A percentile compares a stretch with the other conserved stretches of the same genome.
Conservation (phyloP, 257 asterid genomes). For the Nicotiana tabacum region DNA sequence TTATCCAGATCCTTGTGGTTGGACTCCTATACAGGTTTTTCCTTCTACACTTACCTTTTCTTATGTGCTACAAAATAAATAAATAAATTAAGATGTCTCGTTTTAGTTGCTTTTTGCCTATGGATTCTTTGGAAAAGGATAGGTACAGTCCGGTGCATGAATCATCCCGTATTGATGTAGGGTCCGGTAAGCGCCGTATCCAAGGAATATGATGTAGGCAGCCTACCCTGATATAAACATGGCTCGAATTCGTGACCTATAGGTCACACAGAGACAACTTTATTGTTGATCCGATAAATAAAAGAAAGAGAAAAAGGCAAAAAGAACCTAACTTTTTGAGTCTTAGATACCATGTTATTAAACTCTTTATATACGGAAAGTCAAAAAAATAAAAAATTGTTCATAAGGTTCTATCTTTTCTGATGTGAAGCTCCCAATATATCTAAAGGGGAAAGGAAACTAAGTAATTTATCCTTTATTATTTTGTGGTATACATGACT, state of each 20-base stretch:
- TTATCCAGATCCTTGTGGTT: slow-evolving; percentile 99
- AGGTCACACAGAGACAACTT: too few relatives aligned
- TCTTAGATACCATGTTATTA: background rate
- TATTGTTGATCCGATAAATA: too few relatives aligned
- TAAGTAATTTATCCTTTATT: background rate
- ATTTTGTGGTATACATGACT: background rate
- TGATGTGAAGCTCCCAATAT: background rate
- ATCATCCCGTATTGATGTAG: rapidly evolving
- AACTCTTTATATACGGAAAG: background rate
- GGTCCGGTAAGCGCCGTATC: too few relatives aligned
- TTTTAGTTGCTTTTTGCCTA: background rate
- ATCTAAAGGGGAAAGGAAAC: background rate
- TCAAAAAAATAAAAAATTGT: background rate
- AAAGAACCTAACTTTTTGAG: background rate
- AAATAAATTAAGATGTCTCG: background rate
- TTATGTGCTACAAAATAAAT: too few relatives aligned
- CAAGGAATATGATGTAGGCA: too few relatives aligned
- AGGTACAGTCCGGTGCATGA: rapidly evolving
- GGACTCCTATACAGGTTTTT: slow-evolving; percentile 92
- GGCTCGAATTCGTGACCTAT: too few relatives aligned
- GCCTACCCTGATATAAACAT: rapidly evolving
- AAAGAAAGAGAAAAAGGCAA: too few relatives aligned
- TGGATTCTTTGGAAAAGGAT: background rate
- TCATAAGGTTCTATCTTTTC: background rate
- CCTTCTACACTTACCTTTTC: background rate